A percentile compares a stretch with the other conserved stretches of the same genome.
These are phyloP conservation scores for Ceratocystis diversiconidia DNA, from an alignment of 2,329 filamentous ascomycete species.

Conservation along the genomic window DNA sequence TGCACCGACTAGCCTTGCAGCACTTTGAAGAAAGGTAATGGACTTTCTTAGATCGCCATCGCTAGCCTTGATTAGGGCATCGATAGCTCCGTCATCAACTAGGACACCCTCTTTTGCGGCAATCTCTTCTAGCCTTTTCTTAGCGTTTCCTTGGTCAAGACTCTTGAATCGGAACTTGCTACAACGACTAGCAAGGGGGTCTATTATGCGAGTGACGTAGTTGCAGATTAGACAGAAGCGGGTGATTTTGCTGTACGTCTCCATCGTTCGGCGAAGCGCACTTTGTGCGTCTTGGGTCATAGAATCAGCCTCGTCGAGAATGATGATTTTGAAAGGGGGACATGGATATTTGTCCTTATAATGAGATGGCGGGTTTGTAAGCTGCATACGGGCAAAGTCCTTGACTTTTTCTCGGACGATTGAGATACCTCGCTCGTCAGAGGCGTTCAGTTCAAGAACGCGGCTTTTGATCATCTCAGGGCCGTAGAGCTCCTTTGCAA, in stretches of 20 bases:
- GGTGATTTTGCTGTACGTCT: conserved; percentile 92
- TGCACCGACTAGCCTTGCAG: conserved; percentile 73
- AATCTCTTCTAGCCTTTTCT: conserved; percentile 66
- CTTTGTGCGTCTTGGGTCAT: conserved; percentile 98
- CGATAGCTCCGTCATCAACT: conserved; percentile 64
- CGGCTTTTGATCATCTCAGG: conserved; percentile 84
- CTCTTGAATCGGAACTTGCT: conserved; percentile 98
- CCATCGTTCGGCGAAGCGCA: conserved; percentile 88
- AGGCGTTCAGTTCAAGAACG: conserved; percentile 98
- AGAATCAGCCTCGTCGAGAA: conserved; percentile 93
- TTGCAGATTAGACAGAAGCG: conserved; percentile 97
- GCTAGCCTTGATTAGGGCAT: conserved; percentile 71
- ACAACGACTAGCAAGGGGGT: conserved; percentile 83
- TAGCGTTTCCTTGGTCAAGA: conserved; percentile 73
- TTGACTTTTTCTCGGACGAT: conserved; percentile 98
- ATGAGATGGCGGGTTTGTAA: conserved; percentile 63
- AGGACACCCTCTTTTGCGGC: conserved; percentile 62
- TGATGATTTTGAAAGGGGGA: conserved; percentile 97
- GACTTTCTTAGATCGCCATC: conserved; percentile 93
- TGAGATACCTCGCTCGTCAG: conserved; percentile 91
- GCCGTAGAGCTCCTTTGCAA: conserved; percentile 94
- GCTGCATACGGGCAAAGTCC: conserved; percentile 89
- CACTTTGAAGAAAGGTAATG: conserved; percentile 90
- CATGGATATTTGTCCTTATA: conserved; percentile 68
- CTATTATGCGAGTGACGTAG: conserved; percentile 96